Evolutionary conservation across 805 yeast genomes (phyloP), one percentile per base, ranked within the genome.

Genomic region (Wickerhamiella sergipiensis): DNA sequence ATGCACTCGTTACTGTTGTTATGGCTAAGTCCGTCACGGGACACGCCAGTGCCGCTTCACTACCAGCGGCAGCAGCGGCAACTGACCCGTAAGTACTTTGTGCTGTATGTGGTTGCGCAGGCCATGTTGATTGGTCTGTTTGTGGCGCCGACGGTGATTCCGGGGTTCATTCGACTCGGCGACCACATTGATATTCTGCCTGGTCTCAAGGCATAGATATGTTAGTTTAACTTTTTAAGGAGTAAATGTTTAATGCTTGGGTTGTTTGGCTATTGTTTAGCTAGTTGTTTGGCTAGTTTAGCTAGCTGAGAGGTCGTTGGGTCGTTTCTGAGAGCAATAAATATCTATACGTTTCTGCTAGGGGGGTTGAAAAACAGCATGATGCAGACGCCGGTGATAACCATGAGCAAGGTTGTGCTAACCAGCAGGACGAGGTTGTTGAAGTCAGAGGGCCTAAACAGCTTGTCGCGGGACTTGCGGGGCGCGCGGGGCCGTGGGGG

Each of bases 1-100:
- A 81, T 88, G 85, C 97, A 89, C 67, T 84, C 95, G 33, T 77
- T 85, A 60, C 84, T 88, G 89, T 74, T 89, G 68, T 84, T 89
- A 78, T 89, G 97, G 97, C 79, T 89, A 70, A 83, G 83, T 67
- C 97, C 96, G 57, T 75, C 85, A 53, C 78, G 85, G 81, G 70
- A 83, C 82, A 61, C 81, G 88, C 73, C 40, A 9, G 85, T 94
- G 55, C 94, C 94, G 59, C 81, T 85, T 63, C 80, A 81, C 64
- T 80, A 92, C n/a, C 73, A 83, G 71, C 83, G 82, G 64, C 92
- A 83, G 69, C 83, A 87, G 36, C 77, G 49, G 3, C 22, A 43
- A 2, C 24, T 13, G 10, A 50, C 59, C 8, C 47, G 52, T 8
- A n/a, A 33, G 19, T 57, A 49, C 42, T 53, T 51, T 24, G 49